These are phyloP conservation scores for Neurospora crassa DNA, from an alignment of 2,329 filamentous ascomycete species.

Conservation along the genomic window DNA sequence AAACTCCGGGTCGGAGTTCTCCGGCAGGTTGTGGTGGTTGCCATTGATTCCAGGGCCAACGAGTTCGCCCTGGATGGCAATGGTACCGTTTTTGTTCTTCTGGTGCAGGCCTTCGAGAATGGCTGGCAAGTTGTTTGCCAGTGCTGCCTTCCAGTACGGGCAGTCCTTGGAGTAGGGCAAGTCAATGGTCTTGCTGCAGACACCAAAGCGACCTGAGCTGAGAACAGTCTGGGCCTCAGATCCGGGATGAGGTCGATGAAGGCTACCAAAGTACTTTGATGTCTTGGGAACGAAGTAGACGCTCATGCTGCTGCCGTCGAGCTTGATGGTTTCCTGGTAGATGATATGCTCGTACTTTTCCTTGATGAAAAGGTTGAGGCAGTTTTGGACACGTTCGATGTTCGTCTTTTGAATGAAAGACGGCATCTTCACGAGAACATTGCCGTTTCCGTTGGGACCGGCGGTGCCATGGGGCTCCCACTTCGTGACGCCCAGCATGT, in stretches of 20 bases:
- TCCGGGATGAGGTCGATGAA: conserved; percentile 8
- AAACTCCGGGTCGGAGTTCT: too few relatives aligned
- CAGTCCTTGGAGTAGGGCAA: conserved; percentile 1
- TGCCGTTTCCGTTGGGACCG: too few relatives aligned
- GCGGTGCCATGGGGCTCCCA: too few relatives aligned
- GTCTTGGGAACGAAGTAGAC: conserved; percentile 25
- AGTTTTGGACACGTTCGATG: conserved; percentile 20
- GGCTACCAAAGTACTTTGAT: conserved; percentile 11
- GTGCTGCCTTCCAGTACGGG: too few relatives aligned
- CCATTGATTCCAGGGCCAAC: too few relatives aligned
- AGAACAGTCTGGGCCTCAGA: conserved; percentile 7
- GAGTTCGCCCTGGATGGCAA: too few relatives aligned
- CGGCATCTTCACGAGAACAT: conserved; percentile 3
- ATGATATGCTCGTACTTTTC: conserved; percentile 15
- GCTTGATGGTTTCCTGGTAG: conserved; percentile 29
- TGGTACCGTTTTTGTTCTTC: too few relatives aligned
- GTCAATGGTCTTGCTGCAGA: conserved; percentile 22
- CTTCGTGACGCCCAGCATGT: too few relatives aligned
- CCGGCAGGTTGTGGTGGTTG: too few relatives aligned
- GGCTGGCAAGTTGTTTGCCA: too few relatives aligned
- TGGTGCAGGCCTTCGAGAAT: too few relatives aligned
- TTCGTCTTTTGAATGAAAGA: conserved; percentile 18
- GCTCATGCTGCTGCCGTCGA: conserved; percentile 30
- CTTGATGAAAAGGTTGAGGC: conserved; percentile 20
- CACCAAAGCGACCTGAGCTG: conserved; percentile 21